Percentiles rank a stretch among this genome's conserved stretches.
phyloP scores from a whole-genome alignment of 768 basidiomycete species.

The Gymnopilus junonius region DNA sequence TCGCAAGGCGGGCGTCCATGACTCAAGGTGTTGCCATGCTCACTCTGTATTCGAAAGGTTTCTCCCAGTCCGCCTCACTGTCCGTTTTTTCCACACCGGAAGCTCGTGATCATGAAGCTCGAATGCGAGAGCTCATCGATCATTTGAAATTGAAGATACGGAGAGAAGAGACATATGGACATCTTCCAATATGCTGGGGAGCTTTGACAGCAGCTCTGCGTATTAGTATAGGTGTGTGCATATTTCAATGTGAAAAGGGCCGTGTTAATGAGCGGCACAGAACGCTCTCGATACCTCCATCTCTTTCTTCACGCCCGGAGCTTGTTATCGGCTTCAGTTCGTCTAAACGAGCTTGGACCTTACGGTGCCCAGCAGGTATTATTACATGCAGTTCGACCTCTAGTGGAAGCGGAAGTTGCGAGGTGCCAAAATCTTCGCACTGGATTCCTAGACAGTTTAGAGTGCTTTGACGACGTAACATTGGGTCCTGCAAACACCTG shows the following conservation, averaged over 20 bases:
- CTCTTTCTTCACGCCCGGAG: slow-evolving; percentile 93
- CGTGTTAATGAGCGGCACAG: slow-evolving; percentile 40
- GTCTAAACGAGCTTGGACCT: slow-evolving; percentile 91
- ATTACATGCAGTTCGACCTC: slow-evolving; percentile 66
- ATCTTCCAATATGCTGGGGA: slow-evolving; percentile 93
- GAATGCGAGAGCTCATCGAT: slow-evolving; percentile 54
- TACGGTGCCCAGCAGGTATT: slow-evolving; percentile 91
- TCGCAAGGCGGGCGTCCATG: slow-evolving; percentile 83
- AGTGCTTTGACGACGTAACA: slow-evolving; percentile 42
- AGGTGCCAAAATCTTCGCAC: slow-evolving; percentile 55
- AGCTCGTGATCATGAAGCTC: slow-evolving; percentile 28
- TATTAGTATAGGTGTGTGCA: slow-evolving; percentile 63
- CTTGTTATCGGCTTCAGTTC: slow-evolving; percentile 88
- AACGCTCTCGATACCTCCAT: slow-evolving; percentile 83
- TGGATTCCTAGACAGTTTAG: slow-evolving; percentile 35
- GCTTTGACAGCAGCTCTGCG: slow-evolving; percentile 79
- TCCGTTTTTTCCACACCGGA: slow-evolving; percentile 24
- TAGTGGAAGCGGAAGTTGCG: slow-evolving; percentile 60
- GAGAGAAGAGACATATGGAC: slow-evolving; percentile 69
- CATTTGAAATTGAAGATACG: slow-evolving; percentile 71
- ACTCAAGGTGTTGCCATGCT: slow-evolving; percentile 93
- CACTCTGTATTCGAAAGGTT: slow-evolving; percentile 83
- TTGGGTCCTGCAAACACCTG: slow-evolving; percentile 87
- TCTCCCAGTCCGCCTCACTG: slow-evolving; percentile 58
- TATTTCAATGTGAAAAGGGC: slow-evolving; percentile 3